Conservation (phyloP, 345 rosid species). For the Rhodamnia rubescens region DNA sequence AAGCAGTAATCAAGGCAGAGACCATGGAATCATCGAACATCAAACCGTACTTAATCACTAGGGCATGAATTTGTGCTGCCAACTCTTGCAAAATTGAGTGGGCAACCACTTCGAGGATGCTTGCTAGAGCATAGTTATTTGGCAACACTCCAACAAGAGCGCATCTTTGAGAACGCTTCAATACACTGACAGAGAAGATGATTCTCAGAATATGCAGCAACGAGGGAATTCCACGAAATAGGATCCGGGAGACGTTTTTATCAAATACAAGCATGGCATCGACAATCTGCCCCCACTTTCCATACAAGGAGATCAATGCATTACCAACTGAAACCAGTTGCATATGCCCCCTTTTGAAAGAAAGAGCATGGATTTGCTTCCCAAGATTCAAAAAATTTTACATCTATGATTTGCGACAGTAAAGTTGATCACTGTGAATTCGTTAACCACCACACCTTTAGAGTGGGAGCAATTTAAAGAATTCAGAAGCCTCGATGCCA, state of each 20-base stretch:
- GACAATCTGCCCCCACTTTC: constrained; percentile 11
- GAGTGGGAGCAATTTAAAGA: constrained; percentile 10
- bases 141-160: constrained; percentile 1
- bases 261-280: constrained; percentile 19
- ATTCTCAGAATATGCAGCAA: constrained; percentile 26
- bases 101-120: constrained; percentile 21
- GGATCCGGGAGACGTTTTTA: constrained; percentile 13
- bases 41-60: constrained; percentile 19
- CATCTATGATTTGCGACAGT: constrained; percentile 13
- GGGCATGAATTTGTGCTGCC: constrained; percentile 21
- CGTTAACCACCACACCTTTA: constrained; percentile 10
- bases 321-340: constrained; percentile 22
- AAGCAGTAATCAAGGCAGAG: constrained; percentile 22
- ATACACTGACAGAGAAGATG: constrained; percentile 16
- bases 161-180: constrained; percentile 15
- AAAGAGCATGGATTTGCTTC: constrained; percentile 27
- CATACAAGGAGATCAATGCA: constrained; percentile 23
- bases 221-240: constrained; percentile 33
- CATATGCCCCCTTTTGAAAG: constrained; percentile 15
- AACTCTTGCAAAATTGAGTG: constrained; percentile 8
- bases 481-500: constrained; percentile 14
- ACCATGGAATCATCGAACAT: constrained; percentile 14
- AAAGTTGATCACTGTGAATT: constrained; percentile 20
- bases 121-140: constrained; percentile 15
- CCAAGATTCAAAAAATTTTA: constrained; percentile 9